Percentiles rank a stretch among this genome's conserved stretches.
Evolutionary conservation across 768 basidiomycete genomes (phyloP).

Genomic region (Cyclocybe aegerita): DNA sequence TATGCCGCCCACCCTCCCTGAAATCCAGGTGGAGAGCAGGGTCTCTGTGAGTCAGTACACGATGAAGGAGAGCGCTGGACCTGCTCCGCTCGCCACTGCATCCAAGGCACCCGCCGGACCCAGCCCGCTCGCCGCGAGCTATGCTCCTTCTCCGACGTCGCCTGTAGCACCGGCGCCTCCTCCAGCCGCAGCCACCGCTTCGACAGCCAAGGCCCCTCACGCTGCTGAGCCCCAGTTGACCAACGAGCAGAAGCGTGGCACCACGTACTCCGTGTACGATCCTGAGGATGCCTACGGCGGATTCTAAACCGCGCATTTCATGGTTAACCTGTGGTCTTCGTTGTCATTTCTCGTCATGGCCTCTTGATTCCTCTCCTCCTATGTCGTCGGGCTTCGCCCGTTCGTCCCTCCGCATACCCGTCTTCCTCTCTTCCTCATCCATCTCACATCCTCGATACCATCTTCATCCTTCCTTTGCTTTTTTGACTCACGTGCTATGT

Average conservation of each 20-base stretch:
- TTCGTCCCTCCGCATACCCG: too few species aligned
- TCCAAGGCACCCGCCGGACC: conserved; percentile 18
- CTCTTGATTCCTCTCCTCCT: too few species aligned
- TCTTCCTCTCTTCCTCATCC: too few species aligned
- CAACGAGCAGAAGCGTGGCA: conserved; percentile 35
- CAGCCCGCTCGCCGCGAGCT: conserved; percentile 39
- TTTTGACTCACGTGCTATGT: too few species aligned
- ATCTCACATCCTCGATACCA: too few species aligned
- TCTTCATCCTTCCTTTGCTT: too few species aligned
- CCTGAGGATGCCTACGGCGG: conserved; percentile 72
- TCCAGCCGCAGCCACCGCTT: neutral
- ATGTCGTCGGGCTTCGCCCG: too few species aligned
- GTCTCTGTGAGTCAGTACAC: conserved; percentile 30
- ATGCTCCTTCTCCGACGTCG: too few species aligned
- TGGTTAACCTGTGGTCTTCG: neutral
- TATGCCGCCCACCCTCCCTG: conserved; percentile 52
- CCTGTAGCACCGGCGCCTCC: conserved; percentile 20
- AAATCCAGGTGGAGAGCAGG: conserved; percentile 45
- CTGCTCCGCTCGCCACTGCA: conserved; percentile 7
- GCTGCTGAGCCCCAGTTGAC: conserved; percentile 3
- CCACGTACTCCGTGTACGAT: conserved; percentile 61
- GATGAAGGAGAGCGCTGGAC: conserved; percentile 11
- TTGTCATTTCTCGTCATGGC: too few species aligned
- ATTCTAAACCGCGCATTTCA: conserved; percentile 36
- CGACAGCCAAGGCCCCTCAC: conserved; percentile 1